Evolutionary conservation across 192 early-diverging fungal species (phyloP).

Genomic region (Coemansia biformis): DNA sequence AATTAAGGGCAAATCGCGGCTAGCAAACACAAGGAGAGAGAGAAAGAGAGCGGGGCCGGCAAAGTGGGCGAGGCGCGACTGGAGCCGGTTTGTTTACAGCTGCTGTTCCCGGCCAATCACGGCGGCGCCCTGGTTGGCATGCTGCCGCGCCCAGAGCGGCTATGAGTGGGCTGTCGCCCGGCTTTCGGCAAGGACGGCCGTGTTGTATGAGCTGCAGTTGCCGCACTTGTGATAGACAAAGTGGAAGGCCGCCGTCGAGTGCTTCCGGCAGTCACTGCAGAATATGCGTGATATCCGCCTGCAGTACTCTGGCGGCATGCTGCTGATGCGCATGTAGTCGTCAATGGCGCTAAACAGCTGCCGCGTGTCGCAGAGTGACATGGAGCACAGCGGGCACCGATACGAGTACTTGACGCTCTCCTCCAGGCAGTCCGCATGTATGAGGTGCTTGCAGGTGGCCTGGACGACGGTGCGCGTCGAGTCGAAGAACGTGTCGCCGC

Average conservation of each 20-base stretch:
- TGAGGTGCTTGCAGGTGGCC: slow-evolving; percentile 77
- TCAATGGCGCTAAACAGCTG: slow-evolving; percentile 82
- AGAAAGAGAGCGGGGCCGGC: not conserved
- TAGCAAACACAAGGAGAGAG: not conserved
- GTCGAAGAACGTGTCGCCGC: slow-evolving; percentile 92
- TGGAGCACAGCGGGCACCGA: slow-evolving; percentile 92
- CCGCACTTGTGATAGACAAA: slow-evolving; percentile 95
- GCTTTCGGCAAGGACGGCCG: slow-evolving; percentile 52
- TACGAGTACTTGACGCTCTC: slow-evolving; percentile 85
- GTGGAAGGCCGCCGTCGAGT: slow-evolving; percentile 79
- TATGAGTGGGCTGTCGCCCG: too few species aligned
- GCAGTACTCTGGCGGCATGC: slow-evolving; percentile 88
- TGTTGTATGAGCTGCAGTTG: slow-evolving; percentile 85
- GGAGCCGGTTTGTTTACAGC: too few species aligned
- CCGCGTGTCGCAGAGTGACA: slow-evolving; percentile 81
- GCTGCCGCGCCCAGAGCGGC: too few species aligned
- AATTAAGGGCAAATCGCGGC: not conserved
- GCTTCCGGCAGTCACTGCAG: slow-evolving; percentile 94
- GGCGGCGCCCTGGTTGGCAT: too few species aligned
- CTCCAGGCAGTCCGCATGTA: slow-evolving; percentile 81
- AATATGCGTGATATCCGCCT: slow-evolving; percentile 67
- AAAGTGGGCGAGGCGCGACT: too few species aligned
- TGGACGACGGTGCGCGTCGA: slow-evolving; percentile 66
- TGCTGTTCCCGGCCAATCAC: too few species aligned
- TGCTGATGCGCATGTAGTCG: slow-evolving; percentile 64